Conservation (phyloP, 768 basidiomycete genomes). For the Chiua virens region DNA sequence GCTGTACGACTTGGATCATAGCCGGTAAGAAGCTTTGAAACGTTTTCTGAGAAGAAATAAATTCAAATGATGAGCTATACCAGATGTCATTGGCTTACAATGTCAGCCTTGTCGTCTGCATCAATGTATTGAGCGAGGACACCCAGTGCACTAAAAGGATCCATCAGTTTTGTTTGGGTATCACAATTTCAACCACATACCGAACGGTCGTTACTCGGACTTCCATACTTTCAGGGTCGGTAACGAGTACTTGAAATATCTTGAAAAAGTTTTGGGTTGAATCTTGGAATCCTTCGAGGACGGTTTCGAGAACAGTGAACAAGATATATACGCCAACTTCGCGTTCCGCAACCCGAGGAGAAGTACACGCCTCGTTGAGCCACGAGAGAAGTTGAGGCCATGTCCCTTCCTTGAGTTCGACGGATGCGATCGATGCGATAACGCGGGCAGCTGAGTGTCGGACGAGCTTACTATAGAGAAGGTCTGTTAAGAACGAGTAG, state of each 20-base stretch:
- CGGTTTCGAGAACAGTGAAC: constrained; percentile 87
- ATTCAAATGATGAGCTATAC: constrained; percentile 1
- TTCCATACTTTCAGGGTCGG: constrained; percentile 83
- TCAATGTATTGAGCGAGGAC: constrained; percentile 93
- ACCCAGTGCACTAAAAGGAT: constrained; percentile 66
- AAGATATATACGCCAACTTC: constrained; percentile 92
- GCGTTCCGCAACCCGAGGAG: constrained; percentile 69
- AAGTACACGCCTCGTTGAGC: constrained; percentile 75
- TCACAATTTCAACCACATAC: constrained; percentile 35
- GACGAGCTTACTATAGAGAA: constrained; percentile 68
- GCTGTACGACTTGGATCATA: constrained; percentile 88
- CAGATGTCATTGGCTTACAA: constrained; percentile 52
- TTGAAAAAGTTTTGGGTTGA: constrained; percentile 74
- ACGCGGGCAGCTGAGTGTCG: constrained; percentile 92
- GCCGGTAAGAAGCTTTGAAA: constrained; percentile 85
- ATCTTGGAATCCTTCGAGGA: constrained; percentile 86
- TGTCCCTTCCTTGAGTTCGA: constrained; percentile 75
- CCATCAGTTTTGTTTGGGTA: constrained; percentile 3
- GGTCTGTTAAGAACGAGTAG: background rate
- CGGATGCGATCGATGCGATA: constrained; percentile 86
- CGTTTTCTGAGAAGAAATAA: constrained; percentile 52
- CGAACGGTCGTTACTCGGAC: constrained; percentile 89
- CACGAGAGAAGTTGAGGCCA: constrained; percentile 91
- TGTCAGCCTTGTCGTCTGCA: constrained; percentile 78
- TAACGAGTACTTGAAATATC: constrained; percentile 69